Evolutionary conservation across 2,329 filamentous ascomycete genomes (phyloP).

Genomic region (Aureobasidium melanogenum): DNA sequence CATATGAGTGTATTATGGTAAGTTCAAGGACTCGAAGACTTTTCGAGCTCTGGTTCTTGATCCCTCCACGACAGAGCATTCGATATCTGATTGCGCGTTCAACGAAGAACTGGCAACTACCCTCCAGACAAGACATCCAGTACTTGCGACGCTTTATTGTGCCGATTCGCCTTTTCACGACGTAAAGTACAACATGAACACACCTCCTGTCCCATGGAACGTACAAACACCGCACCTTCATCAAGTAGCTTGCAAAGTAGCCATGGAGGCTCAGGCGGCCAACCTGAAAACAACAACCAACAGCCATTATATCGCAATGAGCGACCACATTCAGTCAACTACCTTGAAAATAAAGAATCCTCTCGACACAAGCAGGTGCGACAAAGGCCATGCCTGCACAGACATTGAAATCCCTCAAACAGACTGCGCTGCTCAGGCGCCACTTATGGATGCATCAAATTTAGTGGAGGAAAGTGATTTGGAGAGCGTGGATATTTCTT

Average conservation of each 20-base stretch:
- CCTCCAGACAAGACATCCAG: neutral
- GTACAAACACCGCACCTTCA: neutral
- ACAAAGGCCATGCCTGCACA: neutral
- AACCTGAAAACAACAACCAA: neutral
- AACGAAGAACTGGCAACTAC: neutral
- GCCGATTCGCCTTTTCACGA: too few species aligned
- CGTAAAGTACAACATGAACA: too few species aligned
- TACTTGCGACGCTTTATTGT: too few species aligned
- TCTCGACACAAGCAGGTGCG: neutral
- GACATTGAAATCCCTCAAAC: neutral
- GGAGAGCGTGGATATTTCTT: neutral
- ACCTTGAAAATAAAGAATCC: neutral
- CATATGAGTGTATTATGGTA: neutral
- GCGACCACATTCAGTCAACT: neutral
- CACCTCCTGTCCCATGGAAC: too few species aligned
- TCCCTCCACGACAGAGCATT: neutral
- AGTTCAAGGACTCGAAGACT: neutral
- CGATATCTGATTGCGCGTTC: neutral
- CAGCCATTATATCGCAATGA: neutral
- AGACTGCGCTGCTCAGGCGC: neutral
- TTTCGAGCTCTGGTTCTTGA: neutral
- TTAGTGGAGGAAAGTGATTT: neutral
- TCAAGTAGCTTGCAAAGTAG: neutral
- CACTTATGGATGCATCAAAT: neutral
- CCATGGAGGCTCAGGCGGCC: neutral